Conservation (phyloP, 176 grass and related monocot species). For the Aechmea fasciata region DNA sequence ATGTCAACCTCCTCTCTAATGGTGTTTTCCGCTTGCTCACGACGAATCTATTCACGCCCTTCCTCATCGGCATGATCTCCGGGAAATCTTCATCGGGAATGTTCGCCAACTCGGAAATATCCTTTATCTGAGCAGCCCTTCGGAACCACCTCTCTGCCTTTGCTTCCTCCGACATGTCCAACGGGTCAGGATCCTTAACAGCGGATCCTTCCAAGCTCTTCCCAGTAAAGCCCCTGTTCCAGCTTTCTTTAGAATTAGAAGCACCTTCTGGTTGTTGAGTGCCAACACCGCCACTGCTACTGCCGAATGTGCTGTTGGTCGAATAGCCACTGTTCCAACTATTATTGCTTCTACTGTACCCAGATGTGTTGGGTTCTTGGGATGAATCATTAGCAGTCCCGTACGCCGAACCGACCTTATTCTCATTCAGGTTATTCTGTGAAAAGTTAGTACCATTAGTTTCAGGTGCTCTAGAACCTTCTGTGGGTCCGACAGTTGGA, state of each 20-base stretch:
- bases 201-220: conserved; percentile 83
- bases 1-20: conserved; percentile 76
- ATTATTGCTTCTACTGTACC: conserved; percentile 21
- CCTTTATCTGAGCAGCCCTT: conserved; percentile 85
- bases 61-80: conserved; percentile 98
- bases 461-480: conserved; percentile 24
- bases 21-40: conserved; percentile 97
- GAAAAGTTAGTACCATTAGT: conserved; percentile 11
- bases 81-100: conserved; percentile 94
- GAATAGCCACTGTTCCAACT: conserved; percentile 17
- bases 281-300: conserved; percentile 9
- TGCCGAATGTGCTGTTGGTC: conserved; percentile 6
- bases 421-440: conserved; percentile 19
- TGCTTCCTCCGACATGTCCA: conserved; percentile 98
- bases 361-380: conserved; percentile 22
- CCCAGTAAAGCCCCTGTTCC: conserved; percentile 32
- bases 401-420: conserved; percentile 17
- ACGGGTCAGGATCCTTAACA: conserved; percentile 65
- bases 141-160: conserved; percentile 97
- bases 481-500: conserved; percentile 11
- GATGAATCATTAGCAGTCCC: conserved; percentile 12
- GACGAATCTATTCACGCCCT: conserved; percentile 90
- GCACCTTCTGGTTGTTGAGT: conserved; percentile 17
- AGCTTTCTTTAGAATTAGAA: conserved; percentile 22
- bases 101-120: conserved; percentile 81